phyloP scores from a whole-genome alignment of 768 basidiomycete genomes.

The Chalciporus chontae region DNA sequence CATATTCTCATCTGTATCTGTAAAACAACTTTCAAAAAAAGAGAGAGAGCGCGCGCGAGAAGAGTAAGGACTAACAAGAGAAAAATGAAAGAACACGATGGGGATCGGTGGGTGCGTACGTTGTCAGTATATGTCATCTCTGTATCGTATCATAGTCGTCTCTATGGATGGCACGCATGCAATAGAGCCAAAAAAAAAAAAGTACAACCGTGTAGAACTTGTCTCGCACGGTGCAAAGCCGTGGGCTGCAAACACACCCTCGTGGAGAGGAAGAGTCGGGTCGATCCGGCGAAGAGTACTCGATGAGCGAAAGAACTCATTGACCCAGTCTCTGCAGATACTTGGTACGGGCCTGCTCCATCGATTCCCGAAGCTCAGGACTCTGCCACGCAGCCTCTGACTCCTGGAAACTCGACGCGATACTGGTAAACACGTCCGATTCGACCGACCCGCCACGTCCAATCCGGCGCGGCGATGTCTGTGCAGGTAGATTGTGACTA shows the following conservation, averaged over 20 bases:
- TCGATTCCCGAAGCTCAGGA: slow-evolving; percentile 63
- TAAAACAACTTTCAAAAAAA: no score
- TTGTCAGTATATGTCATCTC: neutral
- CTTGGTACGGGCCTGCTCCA: slow-evolving; percentile 60
- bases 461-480: slow-evolving; percentile 15
- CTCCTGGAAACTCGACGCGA: slow-evolving; percentile 35
- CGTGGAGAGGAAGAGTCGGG: neutral
- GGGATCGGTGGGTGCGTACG: neutral
- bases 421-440: slow-evolving; percentile 23
- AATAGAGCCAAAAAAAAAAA: neutral
- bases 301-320: slow-evolving; percentile 4
- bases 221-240: neutral
- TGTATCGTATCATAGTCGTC: neutral
- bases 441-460: slow-evolving; percentile 36
- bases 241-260: neutral
- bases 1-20: no score
- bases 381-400: slow-evolving; percentile 55
- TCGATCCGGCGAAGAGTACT: neutral
- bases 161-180: neutral
- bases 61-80: neutral
- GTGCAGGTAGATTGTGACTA: neutral
- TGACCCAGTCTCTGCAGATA: slow-evolving; percentile 17
- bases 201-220: neutral
- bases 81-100: neutral
- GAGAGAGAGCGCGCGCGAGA: no score